Percentiles rank a stretch among this genome's conserved stretches.
phyloP scores from a whole-genome alignment of 2,329 filamentous ascomycete genomes.

The Calonectria naviculata region DNA sequence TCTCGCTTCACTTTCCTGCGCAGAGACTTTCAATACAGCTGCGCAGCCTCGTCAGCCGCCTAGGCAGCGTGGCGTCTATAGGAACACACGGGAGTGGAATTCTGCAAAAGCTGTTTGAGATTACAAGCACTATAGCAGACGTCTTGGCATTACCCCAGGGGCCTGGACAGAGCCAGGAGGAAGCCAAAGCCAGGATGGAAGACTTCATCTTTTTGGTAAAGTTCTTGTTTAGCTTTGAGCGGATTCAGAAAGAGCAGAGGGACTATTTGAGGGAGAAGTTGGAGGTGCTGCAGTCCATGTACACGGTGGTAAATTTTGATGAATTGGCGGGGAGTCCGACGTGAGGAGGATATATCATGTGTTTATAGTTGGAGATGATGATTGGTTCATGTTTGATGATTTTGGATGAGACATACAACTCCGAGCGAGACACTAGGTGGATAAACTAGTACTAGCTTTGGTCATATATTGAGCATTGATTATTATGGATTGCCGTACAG shows the following conservation, averaged over 20 bases:
- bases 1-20: slow-evolving; percentile 54
- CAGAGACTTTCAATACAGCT: slow-evolving; percentile 52
- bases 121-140: slow-evolving; percentile 69
- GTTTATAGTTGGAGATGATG: background rate
- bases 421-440: background rate
- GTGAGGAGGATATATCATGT: background rate
- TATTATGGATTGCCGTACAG: background rate
- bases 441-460: background rate
- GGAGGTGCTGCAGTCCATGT: slow-evolving; percentile 44
- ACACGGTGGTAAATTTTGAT: slow-evolving; percentile 43
- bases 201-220: slow-evolving; percentile 64
- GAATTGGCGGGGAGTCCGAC: slow-evolving; percentile 40
- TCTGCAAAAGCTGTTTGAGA: slow-evolving; percentile 69
- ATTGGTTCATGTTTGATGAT: slow-evolving; percentile 4
- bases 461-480: background rate
- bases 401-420: background rate
- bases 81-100: slow-evolving; percentile 67
- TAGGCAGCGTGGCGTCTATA: slow-evolving; percentile 55
- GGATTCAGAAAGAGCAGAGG: slow-evolving; percentile 57
- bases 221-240: slow-evolving; percentile 61
- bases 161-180: slow-evolving; percentile 50
- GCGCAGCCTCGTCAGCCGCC: slow-evolving; percentile 48
- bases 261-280: slow-evolving; percentile 55
- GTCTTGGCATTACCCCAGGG: slow-evolving; percentile 63
- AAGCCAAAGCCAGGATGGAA: slow-evolving; percentile 59